These are phyloP conservation scores for Suillus bovinus DNA, from an alignment of 768 basidiomycete species.

Conservation along the genomic window DNA sequence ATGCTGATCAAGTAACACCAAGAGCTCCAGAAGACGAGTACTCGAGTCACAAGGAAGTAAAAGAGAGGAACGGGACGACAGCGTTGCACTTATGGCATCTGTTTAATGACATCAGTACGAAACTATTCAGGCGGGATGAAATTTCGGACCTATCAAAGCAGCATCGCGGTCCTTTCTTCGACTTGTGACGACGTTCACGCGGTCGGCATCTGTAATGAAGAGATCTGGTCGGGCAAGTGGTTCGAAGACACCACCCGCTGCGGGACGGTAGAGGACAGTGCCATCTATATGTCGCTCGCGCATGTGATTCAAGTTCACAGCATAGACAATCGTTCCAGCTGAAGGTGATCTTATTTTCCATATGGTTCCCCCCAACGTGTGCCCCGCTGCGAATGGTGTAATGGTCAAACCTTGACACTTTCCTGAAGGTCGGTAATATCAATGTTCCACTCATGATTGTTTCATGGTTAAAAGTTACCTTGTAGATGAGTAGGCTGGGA, in stretches of 20 bases:
- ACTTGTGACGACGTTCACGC: slow-evolving; percentile 79
- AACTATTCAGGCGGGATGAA: neutral
- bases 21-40: slow-evolving; percentile 92
- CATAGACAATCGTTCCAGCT: slow-evolving; percentile 93
- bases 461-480: slow-evolving; percentile 47
- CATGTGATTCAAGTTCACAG: slow-evolving; percentile 95
- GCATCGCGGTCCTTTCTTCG: slow-evolving; percentile 89
- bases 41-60: slow-evolving; percentile 93
- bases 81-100: slow-evolving; percentile 76
- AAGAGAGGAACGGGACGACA: slow-evolving; percentile 77
- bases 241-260: slow-evolving; percentile 80
- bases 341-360: slow-evolving; percentile 99
- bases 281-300: slow-evolving; percentile 94
- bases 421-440: slow-evolving; percentile 42
- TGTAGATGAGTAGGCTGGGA: slow-evolving; percentile 95
- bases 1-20: slow-evolving; percentile 94
- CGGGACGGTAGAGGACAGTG: slow-evolving; percentile 78
- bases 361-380: slow-evolving; percentile 94
- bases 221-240: slow-evolving; percentile 88
- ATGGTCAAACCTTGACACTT: slow-evolving; percentile 93
- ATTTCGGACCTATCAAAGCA: slow-evolving; percentile 71
- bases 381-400: slow-evolving; percentile 93
- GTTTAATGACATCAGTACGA: slow-evolving; percentile 30
- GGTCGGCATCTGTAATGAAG: slow-evolving; percentile 90
- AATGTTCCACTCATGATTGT: slow-evolving; percentile 5